phyloP scores from a whole-genome alignment of 192 early-diverging fungal genomes.

The Coemansia sp. region DNA sequence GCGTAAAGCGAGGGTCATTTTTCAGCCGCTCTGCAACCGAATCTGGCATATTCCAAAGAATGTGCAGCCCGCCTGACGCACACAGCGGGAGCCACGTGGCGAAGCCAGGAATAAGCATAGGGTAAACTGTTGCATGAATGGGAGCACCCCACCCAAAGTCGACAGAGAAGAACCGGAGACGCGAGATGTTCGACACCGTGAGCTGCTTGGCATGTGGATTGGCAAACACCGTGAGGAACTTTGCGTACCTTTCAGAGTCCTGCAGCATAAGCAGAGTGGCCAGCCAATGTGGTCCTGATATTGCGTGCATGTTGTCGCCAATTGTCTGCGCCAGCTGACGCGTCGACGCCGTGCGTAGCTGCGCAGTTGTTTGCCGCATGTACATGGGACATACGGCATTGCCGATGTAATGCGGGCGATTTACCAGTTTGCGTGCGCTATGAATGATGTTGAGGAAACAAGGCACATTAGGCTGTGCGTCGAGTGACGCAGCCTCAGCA shows the following conservation, averaged over 20 bases:
- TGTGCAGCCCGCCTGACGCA: constrained; percentile 28
- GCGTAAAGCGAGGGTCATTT: constrained; percentile 16
- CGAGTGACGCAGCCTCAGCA: constrained; percentile 4
- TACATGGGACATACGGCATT: constrained; percentile 45
- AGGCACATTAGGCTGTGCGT: no score
- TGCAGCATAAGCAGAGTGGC: constrained; percentile 17
- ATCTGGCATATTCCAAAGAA: constrained; percentile 38
- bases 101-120: constrained; percentile 42
- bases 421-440: constrained; percentile 18
- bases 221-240: constrained; percentile 42
- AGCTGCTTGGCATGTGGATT: constrained; percentile 30
- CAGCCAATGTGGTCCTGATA: constrained; percentile 25
- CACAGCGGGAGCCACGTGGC: constrained; percentile 31
- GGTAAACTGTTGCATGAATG: constrained; percentile 27
- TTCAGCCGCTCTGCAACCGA: constrained; percentile 6
- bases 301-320: constrained; percentile 23
- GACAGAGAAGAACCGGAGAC: constrained; percentile 22
- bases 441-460: constrained; percentile 36
- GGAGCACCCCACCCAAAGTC: constrained; percentile 49
- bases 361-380: constrained; percentile 7
- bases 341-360: background rate
- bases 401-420: constrained; percentile 32
- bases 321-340: constrained; percentile 17
- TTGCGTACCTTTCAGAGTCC: constrained; percentile 19
- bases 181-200: constrained; percentile 36